Conservation (phyloP, 108 stramenopile species). For the Cyclotella baltica region DNA sequence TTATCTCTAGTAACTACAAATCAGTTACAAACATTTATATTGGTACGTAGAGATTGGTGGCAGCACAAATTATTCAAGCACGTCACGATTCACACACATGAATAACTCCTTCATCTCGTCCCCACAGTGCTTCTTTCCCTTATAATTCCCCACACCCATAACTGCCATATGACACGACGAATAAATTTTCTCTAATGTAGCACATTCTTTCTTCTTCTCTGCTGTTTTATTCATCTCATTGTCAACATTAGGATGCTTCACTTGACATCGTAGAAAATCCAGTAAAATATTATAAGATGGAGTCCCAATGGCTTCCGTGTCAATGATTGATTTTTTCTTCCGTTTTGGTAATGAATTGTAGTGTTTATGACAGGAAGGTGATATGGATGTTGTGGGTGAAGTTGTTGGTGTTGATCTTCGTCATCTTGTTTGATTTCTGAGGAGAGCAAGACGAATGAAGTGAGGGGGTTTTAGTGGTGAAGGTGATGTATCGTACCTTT, state of each 20-base stretch:
- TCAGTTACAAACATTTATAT: no score
- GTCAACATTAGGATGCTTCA: slow-evolving; percentile 31
- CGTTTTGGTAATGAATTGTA: slow-evolving; percentile 16
- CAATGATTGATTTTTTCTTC: slow-evolving; percentile 38
- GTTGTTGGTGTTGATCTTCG: neutral
- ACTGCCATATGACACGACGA: slow-evolving; percentile 37
- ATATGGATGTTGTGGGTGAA: slow-evolving; percentile 1
- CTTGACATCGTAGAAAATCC: slow-evolving; percentile 41
- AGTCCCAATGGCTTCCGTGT: slow-evolving; percentile 36
- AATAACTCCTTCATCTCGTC: slow-evolving; percentile 41
- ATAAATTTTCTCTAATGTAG: slow-evolving; percentile 37
- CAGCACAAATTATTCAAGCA: neutral
- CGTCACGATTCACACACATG: slow-evolving; percentile 10
- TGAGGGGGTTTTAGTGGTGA: no score
- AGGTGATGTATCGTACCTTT: no score
- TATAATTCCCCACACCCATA: slow-evolving; percentile 51
- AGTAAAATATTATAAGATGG: slow-evolving; percentile 32
- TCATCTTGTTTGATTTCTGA: neutral
- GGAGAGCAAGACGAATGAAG: no score
- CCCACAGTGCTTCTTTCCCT: slow-evolving; percentile 51
- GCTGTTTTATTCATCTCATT: neutral
- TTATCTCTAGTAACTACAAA: no score
- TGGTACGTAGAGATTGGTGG: no score
- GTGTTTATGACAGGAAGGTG: slow-evolving; percentile 20
- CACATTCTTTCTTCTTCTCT: slow-evolving; percentile 18